These are phyloP conservation scores for Alnus rubra DNA, from an alignment of 306 rosid genomes.

Conservation along the genomic window DNA sequence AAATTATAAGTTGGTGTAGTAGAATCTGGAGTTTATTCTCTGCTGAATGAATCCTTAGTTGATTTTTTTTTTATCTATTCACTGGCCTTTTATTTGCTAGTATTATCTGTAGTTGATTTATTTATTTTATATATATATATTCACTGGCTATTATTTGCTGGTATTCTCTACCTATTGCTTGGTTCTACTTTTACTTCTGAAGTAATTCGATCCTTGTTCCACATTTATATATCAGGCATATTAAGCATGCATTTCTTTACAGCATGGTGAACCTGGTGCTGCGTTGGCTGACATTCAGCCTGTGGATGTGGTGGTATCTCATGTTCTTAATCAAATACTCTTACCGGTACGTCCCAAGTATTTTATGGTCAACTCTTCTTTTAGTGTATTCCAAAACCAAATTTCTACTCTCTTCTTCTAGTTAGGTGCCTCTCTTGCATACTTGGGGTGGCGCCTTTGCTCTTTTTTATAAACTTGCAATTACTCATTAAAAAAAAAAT, in stretches of 20 bases:
- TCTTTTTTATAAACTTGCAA: background rate
- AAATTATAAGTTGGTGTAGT: background rate
- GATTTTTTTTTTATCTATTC: background rate
- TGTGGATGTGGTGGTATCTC: slow-evolving; percentile 83
- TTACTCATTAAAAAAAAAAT: slow-evolving; percentile 9
- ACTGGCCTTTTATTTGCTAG: background rate
- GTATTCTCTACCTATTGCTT: background rate
- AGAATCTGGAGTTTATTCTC: background rate
- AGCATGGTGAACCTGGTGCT: slow-evolving; percentile 99
- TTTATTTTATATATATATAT: background rate
- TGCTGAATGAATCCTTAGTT: background rate
- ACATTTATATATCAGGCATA: slow-evolving; percentile 17
- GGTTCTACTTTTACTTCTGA: background rate
- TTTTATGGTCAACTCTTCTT: slow-evolving; percentile 15
- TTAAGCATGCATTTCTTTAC: slow-evolving; percentile 37
- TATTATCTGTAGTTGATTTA: background rate
- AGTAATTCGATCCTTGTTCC: slow-evolving; percentile 25
- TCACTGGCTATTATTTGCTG: background rate
- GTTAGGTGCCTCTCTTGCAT: no score
- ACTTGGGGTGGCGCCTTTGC: no score
- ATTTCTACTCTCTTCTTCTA: no score
- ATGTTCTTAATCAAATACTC: slow-evolving; percentile 77
- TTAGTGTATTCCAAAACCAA: background rate
- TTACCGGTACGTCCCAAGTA: slow-evolving; percentile 59
- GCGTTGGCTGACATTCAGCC: slow-evolving; percentile 83